phyloP scores from a whole-genome alignment of 2,329 filamentous ascomycete genomes.

The Malbranchea zuffiana region DNA sequence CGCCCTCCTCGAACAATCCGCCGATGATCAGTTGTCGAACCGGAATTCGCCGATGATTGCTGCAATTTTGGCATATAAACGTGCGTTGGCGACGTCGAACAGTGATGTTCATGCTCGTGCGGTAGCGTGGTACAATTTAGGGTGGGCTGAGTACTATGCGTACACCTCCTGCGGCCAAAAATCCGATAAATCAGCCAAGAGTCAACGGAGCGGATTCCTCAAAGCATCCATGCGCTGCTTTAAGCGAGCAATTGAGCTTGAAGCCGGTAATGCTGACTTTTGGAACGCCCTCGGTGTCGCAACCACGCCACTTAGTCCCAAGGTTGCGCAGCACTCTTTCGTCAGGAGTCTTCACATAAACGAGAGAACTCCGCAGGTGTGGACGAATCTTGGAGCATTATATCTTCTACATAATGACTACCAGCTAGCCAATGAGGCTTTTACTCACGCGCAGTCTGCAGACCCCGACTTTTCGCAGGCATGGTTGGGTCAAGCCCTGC shows the following conservation, averaged over 20 bases:
- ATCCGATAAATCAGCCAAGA: constrained; percentile 35
- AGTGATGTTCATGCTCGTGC: constrained; percentile 78
- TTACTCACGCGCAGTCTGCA: constrained; percentile 80
- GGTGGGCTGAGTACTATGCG: constrained; percentile 81
- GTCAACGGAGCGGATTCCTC: constrained; percentile 50
- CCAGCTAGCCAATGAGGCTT: constrained; percentile 78
- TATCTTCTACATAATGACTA: constrained; percentile 75
- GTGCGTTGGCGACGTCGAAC: constrained; percentile 62
- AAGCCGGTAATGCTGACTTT: constrained; percentile 87
- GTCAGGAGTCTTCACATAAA: constrained; percentile 87
- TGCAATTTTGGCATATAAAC: constrained; percentile 75
- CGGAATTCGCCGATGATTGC: constrained; percentile 52
- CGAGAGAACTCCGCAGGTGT: constrained; percentile 70
- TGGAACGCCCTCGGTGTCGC: constrained; percentile 94
- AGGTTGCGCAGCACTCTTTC: constrained; percentile 86
- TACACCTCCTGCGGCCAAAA: constrained; percentile 50
- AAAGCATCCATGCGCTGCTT: constrained; percentile 80
- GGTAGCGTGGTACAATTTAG: constrained; percentile 93
- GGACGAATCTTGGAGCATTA: constrained; percentile 83
- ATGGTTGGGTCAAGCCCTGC: constrained; percentile 84
- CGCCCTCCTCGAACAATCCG: constrained; percentile 24
- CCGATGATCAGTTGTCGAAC: constrained; percentile 24
- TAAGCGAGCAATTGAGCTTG: constrained; percentile 89
- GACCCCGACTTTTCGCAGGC: constrained; percentile 90
- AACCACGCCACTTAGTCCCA: constrained; percentile 73